phyloP scores from a whole-genome alignment of 1,284 basidiomycete species.

The Volvariella surrecta region DNA sequence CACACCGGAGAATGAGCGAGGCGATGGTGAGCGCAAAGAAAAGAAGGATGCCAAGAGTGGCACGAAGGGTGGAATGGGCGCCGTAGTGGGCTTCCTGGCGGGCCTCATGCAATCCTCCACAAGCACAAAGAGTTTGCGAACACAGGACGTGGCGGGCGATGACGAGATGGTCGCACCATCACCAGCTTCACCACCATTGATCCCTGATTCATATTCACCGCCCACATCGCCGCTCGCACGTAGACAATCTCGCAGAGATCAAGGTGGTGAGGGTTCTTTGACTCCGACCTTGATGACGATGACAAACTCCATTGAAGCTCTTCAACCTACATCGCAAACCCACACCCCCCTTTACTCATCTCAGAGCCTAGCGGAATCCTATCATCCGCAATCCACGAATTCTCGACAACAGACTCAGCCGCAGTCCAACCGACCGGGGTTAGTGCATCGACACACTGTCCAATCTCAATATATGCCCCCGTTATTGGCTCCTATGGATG shows the following conservation, averaged over 20 bases:
- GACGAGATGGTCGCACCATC: background rate
- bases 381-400: background rate
- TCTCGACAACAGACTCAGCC: background rate
- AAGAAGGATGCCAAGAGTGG: constrained; percentile 19
- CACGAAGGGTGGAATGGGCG: constrained; percentile 36
- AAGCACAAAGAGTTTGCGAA: constrained; percentile 6
- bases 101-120: constrained; percentile 37
- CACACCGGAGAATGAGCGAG: constrained; percentile 70
- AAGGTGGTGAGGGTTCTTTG: background rate
- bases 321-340: constrained; percentile 3
- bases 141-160: constrained; percentile 1
- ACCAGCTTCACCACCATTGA: background rate
- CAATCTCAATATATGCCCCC: background rate
- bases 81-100: constrained; percentile 51
- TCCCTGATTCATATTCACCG: background rate
- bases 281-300: constrained; percentile 11
- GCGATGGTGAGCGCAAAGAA: constrained; percentile 16
- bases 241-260: constrained; percentile 3
- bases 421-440: background rate
- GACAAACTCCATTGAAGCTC: constrained; percentile 14
- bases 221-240: constrained; percentile 12
- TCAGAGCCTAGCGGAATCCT: too few relatives aligned
- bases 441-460: background rate
- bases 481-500: too few relatives aligned
- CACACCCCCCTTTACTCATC: background rate